phyloP scores from a whole-genome alignment of 2,329 filamentous ascomycete species.

The Fusarium aywerte region DNA sequence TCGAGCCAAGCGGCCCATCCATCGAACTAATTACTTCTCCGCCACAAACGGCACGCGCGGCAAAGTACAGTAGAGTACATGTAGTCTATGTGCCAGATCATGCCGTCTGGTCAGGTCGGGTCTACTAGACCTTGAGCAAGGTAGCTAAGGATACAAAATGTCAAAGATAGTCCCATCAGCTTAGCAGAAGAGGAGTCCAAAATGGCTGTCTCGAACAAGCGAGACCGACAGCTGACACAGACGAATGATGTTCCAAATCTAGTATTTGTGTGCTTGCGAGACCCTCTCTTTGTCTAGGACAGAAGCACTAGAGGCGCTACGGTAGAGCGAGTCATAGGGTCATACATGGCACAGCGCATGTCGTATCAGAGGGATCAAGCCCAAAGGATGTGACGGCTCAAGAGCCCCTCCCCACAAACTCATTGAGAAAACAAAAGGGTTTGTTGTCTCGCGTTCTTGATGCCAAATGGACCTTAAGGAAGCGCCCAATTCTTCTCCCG shows the following conservation, averaged over 20 bases:
- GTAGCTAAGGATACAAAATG: neutral
- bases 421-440: neutral
- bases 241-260: slow-evolving; percentile 13
- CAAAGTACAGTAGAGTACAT: neutral
- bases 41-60: neutral
- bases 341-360: slow-evolving; percentile 11
- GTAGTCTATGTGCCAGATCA: slow-evolving; percentile 9
- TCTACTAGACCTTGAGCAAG: neutral
- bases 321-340: slow-evolving; percentile 15
- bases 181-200: neutral
- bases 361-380: neutral
- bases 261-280: slow-evolving; percentile 1
- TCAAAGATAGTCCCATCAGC: neutral
- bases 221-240: neutral
- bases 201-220: slow-evolving; percentile 12
- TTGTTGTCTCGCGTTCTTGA: slow-evolving; percentile 1
- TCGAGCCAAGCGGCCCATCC: neutral
- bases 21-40: neutral
- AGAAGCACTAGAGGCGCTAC: neutral
- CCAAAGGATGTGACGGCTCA: slow-evolving; percentile 11
- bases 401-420: neutral
- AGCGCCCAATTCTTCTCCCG: slow-evolving; percentile 33
- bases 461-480: neutral
- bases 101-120: neutral
- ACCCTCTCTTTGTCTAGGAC: slow-evolving; percentile 13